Base-by-base conservation (phyloP, 2,329 filamentous ascomycete genomes). In the Pseudocercospora macadamiae region DNA sequence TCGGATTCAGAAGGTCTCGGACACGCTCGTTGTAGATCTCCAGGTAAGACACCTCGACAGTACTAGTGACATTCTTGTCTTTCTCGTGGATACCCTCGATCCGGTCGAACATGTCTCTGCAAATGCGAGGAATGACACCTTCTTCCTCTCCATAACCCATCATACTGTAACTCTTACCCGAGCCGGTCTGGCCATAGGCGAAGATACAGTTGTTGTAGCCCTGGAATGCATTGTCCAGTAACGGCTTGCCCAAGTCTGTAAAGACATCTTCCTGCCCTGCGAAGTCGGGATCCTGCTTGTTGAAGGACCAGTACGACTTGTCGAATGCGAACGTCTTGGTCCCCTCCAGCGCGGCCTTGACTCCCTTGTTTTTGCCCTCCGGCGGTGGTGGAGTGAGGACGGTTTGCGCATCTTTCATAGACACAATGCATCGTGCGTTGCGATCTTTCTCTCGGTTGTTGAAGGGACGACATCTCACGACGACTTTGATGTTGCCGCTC, bases 161-260 rank as follows among this genome's bases (percentile, higher is more conserved):
- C 93, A 99, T 99, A 28, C 93, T 97, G 76, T 99, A 99, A 14
- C 92, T 97, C 79, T 99, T 99, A 77, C 95, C 95, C 1, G 95
- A 97, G 67, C 95, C 95, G 1, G 95, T 99, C 80, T 99, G 95
- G 16, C 95, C 95, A 73, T 99, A 99, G 12, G 95, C 95, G 74
- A 99, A 99, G 72, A 99, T 99, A 82, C 95, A 99, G 76, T 97
- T 99, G 82, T 99, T 97, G 80, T 97, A 99, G 44, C 95, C 95
- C 71, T 93, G 87, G 73, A 99, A 99, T 16, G 95, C 95, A 84
- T 99, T 99, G 79, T 99, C 93, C 66, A 99, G 83, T 59, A 99
- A 83, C 54, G 95, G 95, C 67, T 87, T 86, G 63, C 95, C 95
- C 63, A 99, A 79, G 73, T 97, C 95, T 54, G 87, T 83, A 75